These are phyloP conservation scores for Symbiotaphrina buchneri DNA, from an alignment of 495 filamentous ascomycete species.

Conservation along the genomic window DNA sequence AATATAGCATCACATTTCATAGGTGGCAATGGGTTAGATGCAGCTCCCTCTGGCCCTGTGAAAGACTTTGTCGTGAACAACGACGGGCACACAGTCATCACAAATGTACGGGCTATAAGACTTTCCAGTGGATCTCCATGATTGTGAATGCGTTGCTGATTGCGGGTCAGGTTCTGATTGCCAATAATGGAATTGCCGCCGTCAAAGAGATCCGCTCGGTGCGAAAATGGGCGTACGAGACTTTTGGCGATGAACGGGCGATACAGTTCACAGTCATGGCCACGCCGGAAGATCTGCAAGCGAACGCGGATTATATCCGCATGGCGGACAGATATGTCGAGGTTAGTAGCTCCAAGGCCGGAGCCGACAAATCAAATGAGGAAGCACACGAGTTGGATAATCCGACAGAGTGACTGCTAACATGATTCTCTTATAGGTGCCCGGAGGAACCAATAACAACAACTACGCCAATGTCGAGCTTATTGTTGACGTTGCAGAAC, in stretches of 20 bases:
- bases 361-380: neutral
- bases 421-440: slow-evolving; percentile 28
- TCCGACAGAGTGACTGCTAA: neutral
- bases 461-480: slow-evolving; percentile 99
- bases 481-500: slow-evolving; percentile 98
- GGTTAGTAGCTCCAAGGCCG: no score
- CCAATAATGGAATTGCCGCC: slow-evolving; percentile 98
- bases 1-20: slow-evolving; percentile 83
- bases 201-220: slow-evolving; percentile 98
- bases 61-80: slow-evolving; percentile 85
- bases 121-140: slow-evolving; percentile 1
- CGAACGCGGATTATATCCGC: slow-evolving; percentile 97
- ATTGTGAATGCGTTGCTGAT: slow-evolving; percentile 1
- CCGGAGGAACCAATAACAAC: slow-evolving; percentile 99
- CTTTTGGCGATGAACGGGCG: slow-evolving; percentile 90
- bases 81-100: slow-evolving; percentile 93
- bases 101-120: slow-evolving; percentile 40
- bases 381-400: neutral
- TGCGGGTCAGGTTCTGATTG: slow-evolving; percentile 64
- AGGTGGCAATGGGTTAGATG: slow-evolving; percentile 69
- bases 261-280: slow-evolving; percentile 99
- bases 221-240: slow-evolving; percentile 99
- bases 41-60: slow-evolving; percentile 54
- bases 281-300: slow-evolving; percentile 92
- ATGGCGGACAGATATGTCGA: slow-evolving; percentile 99